Percentiles rank a stretch among this genome's conserved stretches.
Evolutionary conservation across 148 eudicot species (phyloP).

Genomic region (Spergularia bocconei): DNA sequence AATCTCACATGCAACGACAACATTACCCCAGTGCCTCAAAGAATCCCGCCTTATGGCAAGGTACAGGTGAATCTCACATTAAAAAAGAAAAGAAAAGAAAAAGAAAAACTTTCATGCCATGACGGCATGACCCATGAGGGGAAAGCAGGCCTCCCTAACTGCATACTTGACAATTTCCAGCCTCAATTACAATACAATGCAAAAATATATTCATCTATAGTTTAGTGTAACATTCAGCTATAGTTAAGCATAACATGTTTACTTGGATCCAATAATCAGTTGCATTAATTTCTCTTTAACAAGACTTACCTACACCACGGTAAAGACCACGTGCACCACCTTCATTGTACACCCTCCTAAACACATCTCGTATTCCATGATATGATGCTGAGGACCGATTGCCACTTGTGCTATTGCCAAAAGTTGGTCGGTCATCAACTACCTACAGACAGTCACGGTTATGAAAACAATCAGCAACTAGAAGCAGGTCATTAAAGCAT

Average conservation of each 20-base stretch:
- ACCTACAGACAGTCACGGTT: slow-evolving; percentile 35
- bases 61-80: too few species aligned
- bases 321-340: slow-evolving; percentile 85
- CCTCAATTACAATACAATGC: too few species aligned
- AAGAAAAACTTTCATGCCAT: not conserved
- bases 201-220: too few species aligned
- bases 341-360: slow-evolving; percentile 70
- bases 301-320: slow-evolving; percentile 81
- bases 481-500: not conserved
- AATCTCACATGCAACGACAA: not conserved
- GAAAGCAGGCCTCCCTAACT: not conserved
- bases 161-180: not conserved
- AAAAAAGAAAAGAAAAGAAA: not conserved
- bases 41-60: too few species aligned
- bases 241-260: not conserved
- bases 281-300: not conserved
- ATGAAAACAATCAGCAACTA: slow-evolving; percentile 9
- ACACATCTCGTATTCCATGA: slow-evolving; percentile 69
- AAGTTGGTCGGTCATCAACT: slow-evolving; percentile 47
- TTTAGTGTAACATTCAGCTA: too few species aligned
- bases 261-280: not conserved
- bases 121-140: not conserved
- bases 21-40: too few species aligned
- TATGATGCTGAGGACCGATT: slow-evolving; percentile 45
- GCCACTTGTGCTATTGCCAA: slow-evolving; percentile 34